phyloP scores from a whole-genome alignment of 345 rosid species.

The Salix viminalis region DNA sequence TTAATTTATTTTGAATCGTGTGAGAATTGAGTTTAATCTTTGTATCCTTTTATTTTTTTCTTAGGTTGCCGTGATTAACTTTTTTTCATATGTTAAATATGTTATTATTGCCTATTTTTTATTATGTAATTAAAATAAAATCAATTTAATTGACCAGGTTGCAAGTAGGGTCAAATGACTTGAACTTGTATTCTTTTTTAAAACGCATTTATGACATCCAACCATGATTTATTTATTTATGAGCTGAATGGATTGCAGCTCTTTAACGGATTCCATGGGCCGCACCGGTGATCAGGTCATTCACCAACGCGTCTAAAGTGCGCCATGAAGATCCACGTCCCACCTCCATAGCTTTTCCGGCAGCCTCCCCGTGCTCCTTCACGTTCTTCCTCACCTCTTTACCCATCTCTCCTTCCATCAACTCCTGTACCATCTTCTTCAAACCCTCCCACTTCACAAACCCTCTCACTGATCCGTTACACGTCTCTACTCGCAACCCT shows the following conservation, averaged over 20 bases:
- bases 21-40: too few relatives aligned
- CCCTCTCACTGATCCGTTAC: conserved; percentile 39
- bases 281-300: background rate
- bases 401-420: conserved; percentile 66
- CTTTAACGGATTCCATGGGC: rapidly evolving
- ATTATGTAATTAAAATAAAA: too few relatives aligned
- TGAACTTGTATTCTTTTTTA: too few relatives aligned
- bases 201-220: too few relatives aligned
- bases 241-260: background rate
- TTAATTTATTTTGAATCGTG: too few relatives aligned
- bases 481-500: conserved; percentile 52
- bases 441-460: conserved; percentile 46
- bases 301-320: conserved; percentile 39
- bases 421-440: conserved; percentile 42
- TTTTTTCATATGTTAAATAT: too few relatives aligned
- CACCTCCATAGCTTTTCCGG: conserved; percentile 45
- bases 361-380: conserved; percentile 39
- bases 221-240: too few relatives aligned
- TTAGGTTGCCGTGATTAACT: too few relatives aligned
- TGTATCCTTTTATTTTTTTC: too few relatives aligned
- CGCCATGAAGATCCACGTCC: conserved; percentile 62
- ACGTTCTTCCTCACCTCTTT: conserved; percentile 39
- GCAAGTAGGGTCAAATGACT: too few relatives aligned
- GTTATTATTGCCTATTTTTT: too few relatives aligned
- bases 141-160: too few relatives aligned